Conservation (phyloP, 352 stramenopile genomes). For the Phytophthora sojae region DNA sequence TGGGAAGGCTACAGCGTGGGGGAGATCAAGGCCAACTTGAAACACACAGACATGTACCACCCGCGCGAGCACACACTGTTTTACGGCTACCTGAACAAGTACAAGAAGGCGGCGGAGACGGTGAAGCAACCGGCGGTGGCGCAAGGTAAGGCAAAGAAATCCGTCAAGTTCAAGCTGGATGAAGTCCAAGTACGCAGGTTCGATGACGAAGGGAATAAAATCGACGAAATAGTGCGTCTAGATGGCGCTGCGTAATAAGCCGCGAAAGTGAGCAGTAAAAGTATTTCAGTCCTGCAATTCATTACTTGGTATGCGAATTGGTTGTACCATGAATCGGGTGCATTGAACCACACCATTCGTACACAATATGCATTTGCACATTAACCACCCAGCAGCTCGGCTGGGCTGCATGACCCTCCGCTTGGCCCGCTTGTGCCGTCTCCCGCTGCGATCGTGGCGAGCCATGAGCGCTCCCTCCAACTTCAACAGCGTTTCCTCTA, state of each 20-base stretch:
- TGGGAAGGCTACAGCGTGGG: background rate
- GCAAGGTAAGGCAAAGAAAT: background rate
- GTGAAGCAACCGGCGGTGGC: background rate
- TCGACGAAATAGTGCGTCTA: background rate
- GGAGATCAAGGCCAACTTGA: background rate
- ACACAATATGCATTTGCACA: conserved; percentile 18
- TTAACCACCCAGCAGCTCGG: conserved; percentile 17
- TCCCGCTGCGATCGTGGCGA: conserved; percentile 8
- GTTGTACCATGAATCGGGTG: background rate
- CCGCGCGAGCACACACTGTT: background rate
- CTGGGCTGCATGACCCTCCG: conserved; percentile 30
- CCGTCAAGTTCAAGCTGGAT: background rate
- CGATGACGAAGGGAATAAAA: background rate
- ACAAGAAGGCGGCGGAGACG: background rate
- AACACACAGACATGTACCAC: background rate
- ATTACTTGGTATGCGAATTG: too few relatives aligned
- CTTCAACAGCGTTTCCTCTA: conserved; percentile 3
- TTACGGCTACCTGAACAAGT: background rate
- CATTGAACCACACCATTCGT: conserved; percentile 6
- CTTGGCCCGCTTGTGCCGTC: conserved; percentile 22
- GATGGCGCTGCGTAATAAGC: too few relatives aligned
- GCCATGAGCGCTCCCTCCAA: conserved; percentile 23
- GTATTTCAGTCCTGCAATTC: too few relatives aligned
- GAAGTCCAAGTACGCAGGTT: background rate
- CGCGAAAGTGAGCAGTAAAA: too few relatives aligned